Percentiles rank a stretch among this genome's conserved stretches.
Evolutionary conservation across 495 filamentous ascomycete genomes (phyloP).

Genomic region (Aspergillus avenaceus): DNA sequence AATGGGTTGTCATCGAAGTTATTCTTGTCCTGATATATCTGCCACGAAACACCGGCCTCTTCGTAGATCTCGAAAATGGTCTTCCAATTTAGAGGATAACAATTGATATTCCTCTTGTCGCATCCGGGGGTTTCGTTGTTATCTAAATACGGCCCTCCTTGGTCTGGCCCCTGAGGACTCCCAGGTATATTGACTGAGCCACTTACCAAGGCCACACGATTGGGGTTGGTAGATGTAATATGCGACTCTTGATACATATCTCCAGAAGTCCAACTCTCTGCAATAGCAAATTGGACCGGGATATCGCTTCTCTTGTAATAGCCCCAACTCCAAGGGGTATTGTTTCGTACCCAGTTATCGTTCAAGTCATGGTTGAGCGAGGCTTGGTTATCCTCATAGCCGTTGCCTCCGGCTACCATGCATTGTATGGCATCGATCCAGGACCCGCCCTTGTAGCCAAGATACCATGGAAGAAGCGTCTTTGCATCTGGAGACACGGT

Average conservation of each 20-base stretch:
- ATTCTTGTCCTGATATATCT: conserved; percentile 49
- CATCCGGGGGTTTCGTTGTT: conserved; percentile 54
- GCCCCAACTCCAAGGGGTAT: conserved; percentile 53
- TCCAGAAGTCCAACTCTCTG: conserved; percentile 49
- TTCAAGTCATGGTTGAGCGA: conserved; percentile 47
- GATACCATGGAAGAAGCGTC: conserved; percentile 49
- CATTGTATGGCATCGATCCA: conserved; percentile 50
- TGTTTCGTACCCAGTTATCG: conserved; percentile 48
- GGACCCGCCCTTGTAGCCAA: conserved; percentile 46
- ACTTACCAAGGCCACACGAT: conserved; percentile 51
- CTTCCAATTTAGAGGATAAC: conserved; percentile 54
- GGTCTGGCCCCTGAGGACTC: conserved; percentile 34
- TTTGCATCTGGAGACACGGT: conserved; percentile 26
- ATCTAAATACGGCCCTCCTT: conserved; percentile 52
- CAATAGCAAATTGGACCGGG: conserved; percentile 51
- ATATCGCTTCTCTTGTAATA: conserved; percentile 46
- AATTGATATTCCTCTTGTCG: conserved; percentile 39
- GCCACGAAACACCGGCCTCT: conserved; percentile 51
- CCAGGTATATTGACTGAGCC: conserved; percentile 52
- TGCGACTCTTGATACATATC: conserved; percentile 58
- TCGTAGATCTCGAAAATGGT: conserved; percentile 50
- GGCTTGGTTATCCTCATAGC: conserved; percentile 48
- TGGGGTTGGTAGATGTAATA: conserved; percentile 51
- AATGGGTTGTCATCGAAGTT: conserved; percentile 55
- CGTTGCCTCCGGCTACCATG: conserved; percentile 48